Base-by-base conservation (phyloP, 495 filamentous ascomycete species). In the Evansstolkia leycettana region DNA sequence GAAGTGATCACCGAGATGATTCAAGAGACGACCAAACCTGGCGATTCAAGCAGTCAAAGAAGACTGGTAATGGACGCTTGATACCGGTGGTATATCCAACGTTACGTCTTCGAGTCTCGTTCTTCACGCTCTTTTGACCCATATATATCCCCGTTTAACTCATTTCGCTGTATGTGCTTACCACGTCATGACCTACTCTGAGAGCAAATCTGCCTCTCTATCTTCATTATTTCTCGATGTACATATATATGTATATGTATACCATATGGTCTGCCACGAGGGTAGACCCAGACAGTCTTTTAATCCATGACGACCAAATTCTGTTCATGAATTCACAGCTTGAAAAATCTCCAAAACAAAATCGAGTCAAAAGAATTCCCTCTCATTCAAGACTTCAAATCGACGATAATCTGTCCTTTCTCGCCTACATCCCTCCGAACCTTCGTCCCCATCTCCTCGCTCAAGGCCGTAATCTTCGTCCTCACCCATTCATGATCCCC, bases 1-100 rank as follows among this genome's bases (percentile, higher is more conserved):
- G 58, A 60, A 25, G 54, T 60, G 12, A 58, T 49, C 1, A 63
- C 55, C 13, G 52, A 57, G 42, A 55, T 63, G 52, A 49, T 37
- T 8, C 51, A 54, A 27, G 52, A 60, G 40, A 34, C 29, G 2
- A 32, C 35, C 5, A 45, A 46, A 23, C 40, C 38, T 6, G 48
- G 36, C n/a, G 46, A 53, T 4, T 45, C 31, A 26, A 37, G 35
- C 12, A 57, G 48, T 36, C 44, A 54, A 25, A 39, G 43, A 9
- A 35, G 38, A 15, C 28, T 57, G 17, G 51, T 58, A 7, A 41
- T 42, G 19, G 43, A 52, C 13, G 27, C 12, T 29, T n/a, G 27
- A 23, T 23, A 9, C 9, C n/a, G n/a, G n/a, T n/a, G n/a, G n/a
- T n/a, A n/a, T n/a, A n/a, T n/a, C n/a, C n/a, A n/a, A n/a, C n/a